Evolutionary conservation across 371 early-diverging fungal species (phyloP).

Genomic region (Mucor indicus): DNA sequence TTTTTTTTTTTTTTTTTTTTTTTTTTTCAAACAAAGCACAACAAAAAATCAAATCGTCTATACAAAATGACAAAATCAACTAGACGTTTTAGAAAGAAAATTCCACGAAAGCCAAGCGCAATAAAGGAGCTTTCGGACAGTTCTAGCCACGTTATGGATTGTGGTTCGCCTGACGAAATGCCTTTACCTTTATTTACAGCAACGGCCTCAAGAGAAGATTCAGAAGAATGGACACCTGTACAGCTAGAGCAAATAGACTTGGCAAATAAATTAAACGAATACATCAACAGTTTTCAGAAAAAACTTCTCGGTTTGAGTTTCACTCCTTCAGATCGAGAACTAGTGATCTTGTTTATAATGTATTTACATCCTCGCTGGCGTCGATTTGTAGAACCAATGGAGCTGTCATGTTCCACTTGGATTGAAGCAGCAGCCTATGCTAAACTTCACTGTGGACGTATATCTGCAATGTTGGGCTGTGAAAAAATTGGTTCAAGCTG

Average conservation of each 20-base stretch:
- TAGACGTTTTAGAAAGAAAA: too few species aligned
- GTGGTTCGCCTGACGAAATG: too few species aligned
- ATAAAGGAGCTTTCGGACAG: too few species aligned
- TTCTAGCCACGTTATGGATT: too few species aligned
- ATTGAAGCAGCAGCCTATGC: conserved; percentile 23
- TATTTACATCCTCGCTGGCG: conserved; percentile 33
- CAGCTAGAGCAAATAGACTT: conserved; percentile 18
- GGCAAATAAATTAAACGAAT: conserved; percentile 16
- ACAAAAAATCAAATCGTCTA: too few species aligned
- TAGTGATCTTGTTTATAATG: conserved; percentile 24
- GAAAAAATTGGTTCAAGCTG: conserved; percentile 6
- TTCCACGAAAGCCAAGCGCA: too few species aligned
- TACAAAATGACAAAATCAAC: too few species aligned
- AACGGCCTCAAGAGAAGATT: too few species aligned
- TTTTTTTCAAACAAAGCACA: too few species aligned
- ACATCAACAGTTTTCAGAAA: conserved; percentile 19
- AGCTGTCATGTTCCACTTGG: conserved; percentile 11
- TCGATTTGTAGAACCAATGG: conserved; percentile 27
- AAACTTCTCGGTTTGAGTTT: conserved; percentile 8
- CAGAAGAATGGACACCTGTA: conserved; percentile 3
- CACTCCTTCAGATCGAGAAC: conserved; percentile 12
- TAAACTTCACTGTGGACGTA: conserved; percentile 18
- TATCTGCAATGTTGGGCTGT: conserved; percentile 16
- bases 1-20: too few species aligned
- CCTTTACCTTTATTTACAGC: too few species aligned